A percentile compares a stretch with the other conserved stretches of the same genome.
These are phyloP conservation scores for Fennellomyces sp. DNA, from an alignment of 371 early-diverging fungal species.

Conservation along the genomic window DNA sequence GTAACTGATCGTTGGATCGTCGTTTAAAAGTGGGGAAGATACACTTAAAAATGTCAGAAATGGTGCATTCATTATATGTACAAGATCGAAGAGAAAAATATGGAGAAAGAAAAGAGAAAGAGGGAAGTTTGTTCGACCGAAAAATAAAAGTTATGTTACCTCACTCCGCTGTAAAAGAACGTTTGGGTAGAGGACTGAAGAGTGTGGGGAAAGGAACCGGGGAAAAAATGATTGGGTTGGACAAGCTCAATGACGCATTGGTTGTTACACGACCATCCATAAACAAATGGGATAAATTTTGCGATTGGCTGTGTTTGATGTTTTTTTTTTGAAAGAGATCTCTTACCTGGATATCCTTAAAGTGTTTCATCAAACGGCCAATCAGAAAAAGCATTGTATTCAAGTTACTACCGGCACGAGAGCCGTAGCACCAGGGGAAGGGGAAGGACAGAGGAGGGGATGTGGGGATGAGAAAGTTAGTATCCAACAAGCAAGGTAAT, in stretches of 20 bases:
- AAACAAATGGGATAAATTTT: not conserved
- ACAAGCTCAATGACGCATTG: conserved; percentile 1
- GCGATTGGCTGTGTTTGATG: not conserved
- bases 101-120: not conserved
- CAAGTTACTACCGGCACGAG: no score
- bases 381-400: not conserved
- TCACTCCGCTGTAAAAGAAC: no score
- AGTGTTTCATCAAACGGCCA: not conserved
- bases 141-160: no score
- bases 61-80: conserved; percentile 1
- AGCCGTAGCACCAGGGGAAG: no score
- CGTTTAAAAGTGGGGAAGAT: not conserved
- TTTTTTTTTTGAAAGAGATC: not conserved
- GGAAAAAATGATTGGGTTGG: not conserved
- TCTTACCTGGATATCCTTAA: not conserved
- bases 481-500: no score
- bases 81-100: not conserved
- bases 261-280: not conserved
- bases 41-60: not conserved
- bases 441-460: not conserved
- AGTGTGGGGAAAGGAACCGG: not conserved
- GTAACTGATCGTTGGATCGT: not conserved
- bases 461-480: not conserved
- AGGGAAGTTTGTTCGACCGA: not conserved
- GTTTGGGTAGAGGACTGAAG: no score